These are phyloP conservation scores for Alnus glutinosa DNA, from an alignment of 306 rosid genomes.

Conservation along the genomic window DNA sequence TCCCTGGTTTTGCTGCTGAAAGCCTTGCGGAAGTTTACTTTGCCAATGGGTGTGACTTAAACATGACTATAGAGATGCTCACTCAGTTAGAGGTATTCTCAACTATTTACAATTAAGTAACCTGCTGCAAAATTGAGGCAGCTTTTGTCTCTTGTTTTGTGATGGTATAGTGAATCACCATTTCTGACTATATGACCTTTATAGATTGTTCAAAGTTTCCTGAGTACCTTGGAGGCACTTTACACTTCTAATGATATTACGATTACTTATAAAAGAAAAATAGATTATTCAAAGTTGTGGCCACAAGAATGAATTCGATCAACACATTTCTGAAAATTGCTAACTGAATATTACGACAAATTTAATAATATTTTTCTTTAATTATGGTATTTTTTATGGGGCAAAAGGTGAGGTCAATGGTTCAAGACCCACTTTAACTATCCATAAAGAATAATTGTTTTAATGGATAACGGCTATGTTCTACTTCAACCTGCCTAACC, in stretches of 20 bases:
- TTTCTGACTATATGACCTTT: background rate
- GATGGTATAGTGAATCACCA: background rate
- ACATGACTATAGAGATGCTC: slow-evolving; percentile 87
- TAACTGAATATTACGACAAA: background rate
- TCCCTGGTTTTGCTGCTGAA: slow-evolving; percentile 93
- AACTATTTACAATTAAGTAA: slow-evolving; percentile 11
- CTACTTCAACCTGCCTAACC: background rate
- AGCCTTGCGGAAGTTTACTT: slow-evolving; percentile 90
- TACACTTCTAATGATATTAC: no score
- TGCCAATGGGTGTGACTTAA: slow-evolving; percentile 78
- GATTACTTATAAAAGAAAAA: background rate
- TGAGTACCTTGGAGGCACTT: no score
- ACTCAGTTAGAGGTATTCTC: slow-evolving; percentile 87
- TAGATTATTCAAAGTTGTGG: background rate
- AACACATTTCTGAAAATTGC: background rate
- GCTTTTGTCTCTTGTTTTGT: slow-evolving; percentile 12
- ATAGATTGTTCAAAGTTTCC: background rate
- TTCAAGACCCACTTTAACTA: no score
- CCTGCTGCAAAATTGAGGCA: slow-evolving; percentile 18
- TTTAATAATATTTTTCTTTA: no score
- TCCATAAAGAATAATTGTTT: background rate
- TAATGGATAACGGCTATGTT: background rate
- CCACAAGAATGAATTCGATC: background rate
- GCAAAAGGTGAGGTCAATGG: no score
- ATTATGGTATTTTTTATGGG: no score